Conservation (phyloP, 306 rosid species). For the Quercus wislizeni region DNA sequence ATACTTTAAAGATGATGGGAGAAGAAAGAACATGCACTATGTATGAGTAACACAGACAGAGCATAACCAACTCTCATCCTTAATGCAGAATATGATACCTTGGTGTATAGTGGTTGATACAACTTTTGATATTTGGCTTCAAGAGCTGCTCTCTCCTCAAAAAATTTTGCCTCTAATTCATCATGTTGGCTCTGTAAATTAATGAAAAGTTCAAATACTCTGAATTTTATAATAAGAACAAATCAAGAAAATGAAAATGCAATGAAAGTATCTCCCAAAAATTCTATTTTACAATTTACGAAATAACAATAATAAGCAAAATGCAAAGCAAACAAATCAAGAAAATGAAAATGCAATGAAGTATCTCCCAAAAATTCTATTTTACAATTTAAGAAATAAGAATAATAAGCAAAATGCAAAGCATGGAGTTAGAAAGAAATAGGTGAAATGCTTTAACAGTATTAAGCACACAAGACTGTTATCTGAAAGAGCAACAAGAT, state of each 20-base stretch:
- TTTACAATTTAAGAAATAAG: not conserved
- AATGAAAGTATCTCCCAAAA: not conserved
- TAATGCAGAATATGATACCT: conserved; percentile 42
- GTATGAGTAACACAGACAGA: not conserved
- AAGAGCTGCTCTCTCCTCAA: conserved; percentile 89
- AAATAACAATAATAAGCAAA: not conserved
- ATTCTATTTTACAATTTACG: not conserved
- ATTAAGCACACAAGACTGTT: not conserved
- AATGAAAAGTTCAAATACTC: not conserved
- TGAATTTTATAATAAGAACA: not conserved
- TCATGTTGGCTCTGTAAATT: conserved; percentile 68
- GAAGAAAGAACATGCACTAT: not conserved
- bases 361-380: not conserved
- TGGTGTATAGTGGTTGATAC: conserved; percentile 69
- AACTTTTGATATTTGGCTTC: conserved; percentile 89
- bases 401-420: not conserved
- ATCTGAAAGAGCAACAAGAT: not conserved
- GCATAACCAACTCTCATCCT: not conserved
- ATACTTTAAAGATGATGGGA: not conserved
- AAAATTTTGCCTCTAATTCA: conserved; percentile 74
- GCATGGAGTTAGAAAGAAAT: not conserved
- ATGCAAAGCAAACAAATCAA: not conserved
- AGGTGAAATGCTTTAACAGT: not conserved
- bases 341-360: not conserved
- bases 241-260: not conserved